Conservation (phyloP, 1,284 basidiomycete genomes). For the Melampsora larici-populina region DNA sequence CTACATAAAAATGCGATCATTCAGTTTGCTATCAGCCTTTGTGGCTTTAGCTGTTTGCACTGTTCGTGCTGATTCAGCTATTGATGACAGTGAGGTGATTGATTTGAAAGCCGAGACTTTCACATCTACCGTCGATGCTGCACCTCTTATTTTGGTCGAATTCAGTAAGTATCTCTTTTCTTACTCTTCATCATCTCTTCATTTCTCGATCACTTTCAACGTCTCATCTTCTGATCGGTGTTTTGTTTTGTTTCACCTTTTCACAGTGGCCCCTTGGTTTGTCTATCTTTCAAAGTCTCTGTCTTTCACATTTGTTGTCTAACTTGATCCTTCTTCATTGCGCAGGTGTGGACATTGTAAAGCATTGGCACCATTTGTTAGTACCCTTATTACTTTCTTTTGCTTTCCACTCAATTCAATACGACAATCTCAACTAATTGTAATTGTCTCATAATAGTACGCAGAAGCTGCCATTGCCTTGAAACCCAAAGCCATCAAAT, state of each 20-base stretch:
- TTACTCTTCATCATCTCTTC: background rate
- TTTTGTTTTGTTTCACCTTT: background rate
- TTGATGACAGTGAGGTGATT: constrained; percentile 73
- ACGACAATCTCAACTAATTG: constrained; percentile 55
- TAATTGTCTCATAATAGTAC: constrained; percentile 63
- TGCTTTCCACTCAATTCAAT: constrained; percentile 59
- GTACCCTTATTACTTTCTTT: constrained; percentile 51
- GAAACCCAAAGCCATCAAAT: constrained; percentile 77
- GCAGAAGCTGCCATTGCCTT: constrained; percentile 91
- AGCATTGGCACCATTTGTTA: constrained; percentile 57
- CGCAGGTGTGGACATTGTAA: constrained; percentile 85
- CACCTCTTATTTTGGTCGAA: constrained; percentile 84
- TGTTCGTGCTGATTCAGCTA: constrained; percentile 60
- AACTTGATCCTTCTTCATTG: background rate
- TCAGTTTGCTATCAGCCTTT: no score
- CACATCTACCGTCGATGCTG: constrained; percentile 65
- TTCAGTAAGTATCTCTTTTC: constrained; percentile 86
- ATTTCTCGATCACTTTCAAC: constrained; percentile 16
- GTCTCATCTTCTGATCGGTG: background rate
- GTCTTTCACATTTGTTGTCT: constrained; percentile 30
- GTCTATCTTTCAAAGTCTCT: background rate
- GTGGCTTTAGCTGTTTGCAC: constrained; percentile 48
- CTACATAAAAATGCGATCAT: no score
- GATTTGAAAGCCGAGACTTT: constrained; percentile 71
- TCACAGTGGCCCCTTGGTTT: background rate